Percentiles rank a stretch among this genome's conserved stretches.
phyloP scores from a whole-genome alignment of 108 stramenopile genomes.

The Nitzschia sp. region DNA sequence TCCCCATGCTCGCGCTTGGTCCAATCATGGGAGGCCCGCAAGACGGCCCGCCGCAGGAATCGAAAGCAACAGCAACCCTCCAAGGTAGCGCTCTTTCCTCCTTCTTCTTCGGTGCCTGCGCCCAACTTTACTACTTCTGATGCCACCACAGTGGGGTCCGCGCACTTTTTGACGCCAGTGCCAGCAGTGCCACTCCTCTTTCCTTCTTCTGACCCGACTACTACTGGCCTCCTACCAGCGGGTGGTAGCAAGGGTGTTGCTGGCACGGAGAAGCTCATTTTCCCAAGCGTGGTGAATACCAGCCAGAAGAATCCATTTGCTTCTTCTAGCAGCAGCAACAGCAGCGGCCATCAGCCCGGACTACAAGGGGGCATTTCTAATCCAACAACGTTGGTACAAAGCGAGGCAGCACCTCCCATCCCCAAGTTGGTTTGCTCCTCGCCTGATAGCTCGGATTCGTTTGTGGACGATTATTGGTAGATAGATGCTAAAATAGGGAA shows the following conservation, averaged over 20 bases:
- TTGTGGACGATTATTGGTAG: slow-evolving; percentile 28
- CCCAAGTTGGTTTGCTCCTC: slow-evolving; percentile 11
- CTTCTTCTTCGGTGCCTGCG: background rate
- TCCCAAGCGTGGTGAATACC: too few species aligned
- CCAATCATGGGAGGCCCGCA: slow-evolving; percentile 23
- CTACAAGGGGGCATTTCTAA: too few species aligned
- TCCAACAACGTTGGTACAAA: too few species aligned
- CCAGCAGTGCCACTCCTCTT: background rate
- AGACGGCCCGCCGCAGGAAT: slow-evolving; percentile 24
- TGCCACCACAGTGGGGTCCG: background rate
- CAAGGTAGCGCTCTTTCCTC: background rate
- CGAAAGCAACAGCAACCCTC: slow-evolving; percentile 4
- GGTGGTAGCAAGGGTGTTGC: too few species aligned
- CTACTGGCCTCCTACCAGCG: too few species aligned
- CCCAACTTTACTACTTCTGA: background rate
- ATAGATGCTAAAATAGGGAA: background rate
- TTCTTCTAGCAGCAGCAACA: too few species aligned
- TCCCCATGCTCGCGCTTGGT: slow-evolving; percentile 29
- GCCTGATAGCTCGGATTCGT: slow-evolving; percentile 13
- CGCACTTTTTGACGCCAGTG: background rate
- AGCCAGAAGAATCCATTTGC: too few species aligned
- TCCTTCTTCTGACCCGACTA: background rate
- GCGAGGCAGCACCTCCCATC: slow-evolving; percentile 2
- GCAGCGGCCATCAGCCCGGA: too few species aligned
- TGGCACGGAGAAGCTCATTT: too few species aligned